Evolutionary conservation across 108 stramenopile genomes (phyloP), one percentile per base, ranked within the genome.

Genomic region (Cyclotella cryptica): DNA sequence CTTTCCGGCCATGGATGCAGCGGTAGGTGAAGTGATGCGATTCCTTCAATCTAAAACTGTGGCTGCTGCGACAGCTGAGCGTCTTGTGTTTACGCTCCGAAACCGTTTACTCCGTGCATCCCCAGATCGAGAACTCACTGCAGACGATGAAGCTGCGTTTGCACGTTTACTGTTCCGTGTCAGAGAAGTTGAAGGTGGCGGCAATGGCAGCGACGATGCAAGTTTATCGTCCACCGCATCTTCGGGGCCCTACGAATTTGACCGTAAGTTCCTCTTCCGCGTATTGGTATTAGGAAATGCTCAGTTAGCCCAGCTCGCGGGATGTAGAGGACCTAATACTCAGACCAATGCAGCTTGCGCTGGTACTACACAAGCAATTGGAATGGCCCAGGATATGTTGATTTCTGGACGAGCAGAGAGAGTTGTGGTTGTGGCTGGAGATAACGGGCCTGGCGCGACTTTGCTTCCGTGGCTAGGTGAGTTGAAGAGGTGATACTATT

Each of bases 271-370:
- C 80, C 86, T 98, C n/a, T 98, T 98, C 79, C 90, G 96, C 9
- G 96, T 98, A 1, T 80, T 98, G 12, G 96, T 97, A 10, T 79
- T 98, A 41, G 98, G 96, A 4, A 98, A 98, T 72, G 96, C 98
- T 18, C 98, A 98, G 72, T 82, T 98, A 74, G 98, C 98, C 0
- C 98, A 98, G 82, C 78, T 98, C 55, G 92, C 96, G 41, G 95
- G 95, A 49, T 97, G 96, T 63, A 86, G 95, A 19, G 98, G 98
- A 40, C 98, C 98, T 22, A 98, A 98, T 64, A 97, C 96, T 47
- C 98, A 98, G 75, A 98, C 96, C 14, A 98, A 98, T 83, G 97
- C 98, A 11, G 98, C 98, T 22, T 98, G 98, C 86, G 96, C 96
- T 28, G 98, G 98, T 27, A 96, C 98, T 24, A 98, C 98, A 18